Percentiles rank a stretch among this genome's conserved stretches.
These are phyloP conservation scores for Melampsora larici-populina DNA, from an alignment of 1,284 basidiomycete species.

Conservation along the genomic window DNA sequence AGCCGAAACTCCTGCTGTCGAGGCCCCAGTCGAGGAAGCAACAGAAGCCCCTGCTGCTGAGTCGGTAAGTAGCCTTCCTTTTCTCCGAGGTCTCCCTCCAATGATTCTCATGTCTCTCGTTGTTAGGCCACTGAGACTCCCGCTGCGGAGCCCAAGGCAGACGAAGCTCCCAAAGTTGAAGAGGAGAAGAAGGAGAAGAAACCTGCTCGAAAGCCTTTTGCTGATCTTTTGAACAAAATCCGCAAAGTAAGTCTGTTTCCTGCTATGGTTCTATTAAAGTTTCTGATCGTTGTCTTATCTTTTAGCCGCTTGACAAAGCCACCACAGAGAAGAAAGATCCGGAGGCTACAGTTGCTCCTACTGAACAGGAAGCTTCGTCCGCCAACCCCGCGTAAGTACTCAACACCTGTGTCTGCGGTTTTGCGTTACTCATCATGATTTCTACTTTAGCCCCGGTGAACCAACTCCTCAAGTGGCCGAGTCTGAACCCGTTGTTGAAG, in stretches of 20 bases:
- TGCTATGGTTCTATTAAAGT: neutral
- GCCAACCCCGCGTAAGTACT: neutral
- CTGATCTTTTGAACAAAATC: slow-evolving; percentile 41
- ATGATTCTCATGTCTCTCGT: neutral
- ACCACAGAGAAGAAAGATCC: slow-evolving; percentile 15
- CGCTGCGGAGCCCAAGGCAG: neutral
- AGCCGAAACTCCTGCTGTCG: neutral
- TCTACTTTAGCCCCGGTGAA: neutral
- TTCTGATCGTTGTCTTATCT: neutral
- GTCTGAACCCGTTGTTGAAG: neutral
- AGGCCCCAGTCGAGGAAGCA: neutral
- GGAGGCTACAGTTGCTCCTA: neutral
- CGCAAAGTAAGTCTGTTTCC: slow-evolving; percentile 10
- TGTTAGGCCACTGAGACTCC: neutral
- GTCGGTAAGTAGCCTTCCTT: neutral
- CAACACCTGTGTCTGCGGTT: neutral
- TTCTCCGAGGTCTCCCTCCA: neutral
- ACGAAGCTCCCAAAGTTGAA: slow-evolving; percentile 20
- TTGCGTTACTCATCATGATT: neutral
- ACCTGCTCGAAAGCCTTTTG: slow-evolving; percentile 29
- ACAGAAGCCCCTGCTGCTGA: neutral
- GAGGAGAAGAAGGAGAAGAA: slow-evolving; percentile 43
- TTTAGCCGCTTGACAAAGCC: slow-evolving; percentile 13
- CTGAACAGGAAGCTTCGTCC: neutral
- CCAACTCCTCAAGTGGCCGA: neutral